Evolutionary conservation across 2,329 filamentous ascomycete genomes (phyloP), one percentile per base, ranked within the genome.

Genomic region (Fusarium mexicanum): DNA sequence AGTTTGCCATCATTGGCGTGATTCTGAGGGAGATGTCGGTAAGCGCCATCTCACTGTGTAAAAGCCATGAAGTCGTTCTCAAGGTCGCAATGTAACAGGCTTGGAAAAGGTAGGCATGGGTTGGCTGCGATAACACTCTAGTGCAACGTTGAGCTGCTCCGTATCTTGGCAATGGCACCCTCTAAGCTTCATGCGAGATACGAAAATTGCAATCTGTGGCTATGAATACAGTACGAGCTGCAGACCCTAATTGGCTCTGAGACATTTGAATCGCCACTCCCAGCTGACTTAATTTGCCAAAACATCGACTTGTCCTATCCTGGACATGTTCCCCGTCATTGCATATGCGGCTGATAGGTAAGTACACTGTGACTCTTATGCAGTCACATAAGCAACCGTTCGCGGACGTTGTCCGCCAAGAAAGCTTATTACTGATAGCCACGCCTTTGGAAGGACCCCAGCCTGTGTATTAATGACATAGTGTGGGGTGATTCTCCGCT

Each of bases 31-130:
- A 13, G 8, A 24, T 37, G 3, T 26, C 17, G 31, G 38, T 14
- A 22, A 37, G 13, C 18, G 14, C 13, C 9, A 38, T 4, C 0
- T 53, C 50, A 24, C 31, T 20, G 11, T 2, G 3, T 6, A 9
- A 10, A 2, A 16, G n/a, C 2, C 17, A 37, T 20, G n/a, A 37
- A 37, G n/a, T 26, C n/a, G 8, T 37, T 11, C 5, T 22, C 5
- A 8, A 17, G 18, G 12, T 22, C 4, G 6, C 7, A 14, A 20
- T 16, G 9, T 3, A 22, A 37, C n/a, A 26, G 10, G 3, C 2
- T 8, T 16, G 16, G 3, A 16, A 24, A 1, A 16, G 6, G 12
- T 17, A 20, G 12, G n/a, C 13, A 2, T 13, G 17, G 18, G 6
- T 26, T 53, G 17, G 17, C n/a, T 6, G 5, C 26, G 11, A 18